A percentile compares a stretch with the other conserved stretches of the same genome.
Evolutionary conservation across 129 eudicot genomes (phyloP).

Genomic region (Scalesia atractyloides): DNA sequence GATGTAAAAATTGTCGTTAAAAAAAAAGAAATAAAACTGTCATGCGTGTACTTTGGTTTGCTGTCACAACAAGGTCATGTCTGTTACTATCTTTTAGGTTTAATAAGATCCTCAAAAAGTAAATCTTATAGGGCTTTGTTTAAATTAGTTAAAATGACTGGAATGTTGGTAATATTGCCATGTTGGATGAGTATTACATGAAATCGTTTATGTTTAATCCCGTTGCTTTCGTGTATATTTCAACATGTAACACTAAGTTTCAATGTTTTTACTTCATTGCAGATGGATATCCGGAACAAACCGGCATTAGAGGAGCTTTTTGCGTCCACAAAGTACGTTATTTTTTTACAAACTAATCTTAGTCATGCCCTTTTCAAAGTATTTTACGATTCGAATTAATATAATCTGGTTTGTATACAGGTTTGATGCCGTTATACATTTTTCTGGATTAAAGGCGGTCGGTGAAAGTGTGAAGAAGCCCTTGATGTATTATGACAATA

Average conservation of each 20-base stretch:
- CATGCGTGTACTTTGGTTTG: conserved; percentile 5
- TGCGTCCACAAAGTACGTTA: conserved; percentile 61
- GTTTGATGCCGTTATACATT: conserved; percentile 95
- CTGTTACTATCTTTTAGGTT: not conserved
- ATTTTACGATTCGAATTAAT: not conserved
- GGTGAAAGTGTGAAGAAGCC: conserved; percentile 98
- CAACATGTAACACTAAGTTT: not conserved
- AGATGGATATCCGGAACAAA: conserved; percentile 89
- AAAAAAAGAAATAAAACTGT: not conserved
- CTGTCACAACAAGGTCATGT: not conserved
- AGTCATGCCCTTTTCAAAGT: conserved; percentile 17
- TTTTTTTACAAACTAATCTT: not conserved
- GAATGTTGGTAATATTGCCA: not conserved
- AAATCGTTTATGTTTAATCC: not conserved
- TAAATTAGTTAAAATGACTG: not conserved
- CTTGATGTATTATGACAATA: conserved; percentile 72
- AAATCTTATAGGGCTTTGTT: not conserved
- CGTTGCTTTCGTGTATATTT: not conserved
- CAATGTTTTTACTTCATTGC: conserved; percentile 25
- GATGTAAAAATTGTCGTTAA: no score
- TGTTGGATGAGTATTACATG: conserved; percentile 2
- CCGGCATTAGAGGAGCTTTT: conserved; percentile 77
- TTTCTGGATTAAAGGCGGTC: conserved; percentile 94
- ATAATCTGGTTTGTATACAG: conserved; percentile 41
- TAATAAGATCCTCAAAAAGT: not conserved